Percentiles rank a stretch among this genome's conserved stretches.
Conservation (phyloP, 2,329 filamentous ascomycete species). For the Exophiala lecanii-corni region DNA sequence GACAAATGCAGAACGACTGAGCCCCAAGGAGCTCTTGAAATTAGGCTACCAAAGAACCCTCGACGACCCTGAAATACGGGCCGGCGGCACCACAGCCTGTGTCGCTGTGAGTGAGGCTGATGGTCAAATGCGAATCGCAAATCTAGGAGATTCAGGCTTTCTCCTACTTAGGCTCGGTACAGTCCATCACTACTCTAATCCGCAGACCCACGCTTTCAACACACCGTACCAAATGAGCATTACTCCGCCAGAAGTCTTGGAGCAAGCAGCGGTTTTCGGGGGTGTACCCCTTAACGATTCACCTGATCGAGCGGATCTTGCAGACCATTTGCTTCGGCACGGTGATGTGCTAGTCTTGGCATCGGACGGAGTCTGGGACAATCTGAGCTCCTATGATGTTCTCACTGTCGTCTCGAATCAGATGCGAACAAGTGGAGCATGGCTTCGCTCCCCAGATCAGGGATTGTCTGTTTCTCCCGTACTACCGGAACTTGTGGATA, state of each 20-base stretch:
- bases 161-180: slow-evolving; percentile 80
- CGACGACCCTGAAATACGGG: slow-evolving; percentile 65
- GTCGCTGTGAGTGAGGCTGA: slow-evolving; percentile 71
- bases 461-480: slow-evolving; percentile 62
- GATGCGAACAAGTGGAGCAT: slow-evolving; percentile 72
- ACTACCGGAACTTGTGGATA: slow-evolving; percentile 50
- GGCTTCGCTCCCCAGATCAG: slow-evolving; percentile 55
- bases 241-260: slow-evolving; percentile 72
- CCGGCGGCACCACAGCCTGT: slow-evolving; percentile 87
- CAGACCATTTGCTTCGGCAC: slow-evolving; percentile 71
- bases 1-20: slow-evolving; percentile 36
- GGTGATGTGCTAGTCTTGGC: slow-evolving; percentile 92
- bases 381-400: slow-evolving; percentile 85
- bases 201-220: slow-evolving; percentile 96
- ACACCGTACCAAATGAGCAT: slow-evolving; percentile 93
- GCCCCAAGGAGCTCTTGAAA: slow-evolving; percentile 70
- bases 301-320: slow-evolving; percentile 77
- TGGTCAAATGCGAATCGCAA: slow-evolving; percentile 80
- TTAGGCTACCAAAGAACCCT: slow-evolving; percentile 78
- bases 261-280: slow-evolving; percentile 78
- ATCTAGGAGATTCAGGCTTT: slow-evolving; percentile 92
- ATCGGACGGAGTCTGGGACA: slow-evolving; percentile 94
- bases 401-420: slow-evolving; percentile 70
- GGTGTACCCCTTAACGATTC: slow-evolving; percentile 75
- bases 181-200: slow-evolving; percentile 74